Percentiles rank a stretch among this genome's conserved stretches.
phyloP scores from a whole-genome alignment of 345 rosid species.

The Cochlearia excelsa region DNA sequence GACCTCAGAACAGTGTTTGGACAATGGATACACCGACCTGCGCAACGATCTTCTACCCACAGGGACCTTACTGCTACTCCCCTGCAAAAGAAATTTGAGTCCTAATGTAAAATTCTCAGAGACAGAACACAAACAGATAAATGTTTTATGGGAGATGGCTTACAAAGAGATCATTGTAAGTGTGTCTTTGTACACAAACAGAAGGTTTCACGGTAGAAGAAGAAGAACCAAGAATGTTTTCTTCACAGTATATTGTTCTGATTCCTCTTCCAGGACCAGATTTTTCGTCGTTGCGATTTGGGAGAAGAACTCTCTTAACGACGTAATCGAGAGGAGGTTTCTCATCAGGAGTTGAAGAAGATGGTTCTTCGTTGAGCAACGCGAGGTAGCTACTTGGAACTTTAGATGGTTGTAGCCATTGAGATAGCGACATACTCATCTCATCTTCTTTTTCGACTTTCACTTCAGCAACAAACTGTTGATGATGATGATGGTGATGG shows the following conservation, averaged over 20 bases:
- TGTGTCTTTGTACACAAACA: slow-evolving; percentile 15
- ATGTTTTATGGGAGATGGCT: background rate
- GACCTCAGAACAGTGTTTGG: slow-evolving; percentile 27
- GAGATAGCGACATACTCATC: slow-evolving; percentile 18
- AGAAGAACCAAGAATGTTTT: background rate
- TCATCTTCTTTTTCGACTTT: slow-evolving; percentile 4
- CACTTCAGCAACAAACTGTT: background rate
- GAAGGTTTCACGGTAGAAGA: slow-evolving; percentile 15
- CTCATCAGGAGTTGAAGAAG: background rate
- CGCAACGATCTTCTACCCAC: slow-evolving; percentile 5
- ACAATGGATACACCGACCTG: background rate
- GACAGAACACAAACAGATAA: background rate
- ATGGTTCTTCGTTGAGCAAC: slow-evolving; percentile 28
- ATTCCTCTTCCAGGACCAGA: slow-evolving; percentile 3
- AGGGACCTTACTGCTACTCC: slow-evolving; percentile 29
- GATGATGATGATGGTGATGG: background rate
- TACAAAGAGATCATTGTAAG: background rate
- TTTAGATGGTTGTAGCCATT: slow-evolving; percentile 35
- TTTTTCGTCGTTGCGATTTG: background rate
- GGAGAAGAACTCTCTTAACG: slow-evolving; percentile 19
- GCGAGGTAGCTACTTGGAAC: slow-evolving; percentile 31
- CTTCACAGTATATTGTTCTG: background rate
- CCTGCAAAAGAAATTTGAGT: background rate
- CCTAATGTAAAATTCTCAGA: background rate
- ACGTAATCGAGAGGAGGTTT: slow-evolving; percentile 14